A percentile compares a stretch with the other conserved stretches of the same genome.
Conservation (phyloP, 768 basidiomycete genomes). For the Phanerochaete carnosa region DNA sequence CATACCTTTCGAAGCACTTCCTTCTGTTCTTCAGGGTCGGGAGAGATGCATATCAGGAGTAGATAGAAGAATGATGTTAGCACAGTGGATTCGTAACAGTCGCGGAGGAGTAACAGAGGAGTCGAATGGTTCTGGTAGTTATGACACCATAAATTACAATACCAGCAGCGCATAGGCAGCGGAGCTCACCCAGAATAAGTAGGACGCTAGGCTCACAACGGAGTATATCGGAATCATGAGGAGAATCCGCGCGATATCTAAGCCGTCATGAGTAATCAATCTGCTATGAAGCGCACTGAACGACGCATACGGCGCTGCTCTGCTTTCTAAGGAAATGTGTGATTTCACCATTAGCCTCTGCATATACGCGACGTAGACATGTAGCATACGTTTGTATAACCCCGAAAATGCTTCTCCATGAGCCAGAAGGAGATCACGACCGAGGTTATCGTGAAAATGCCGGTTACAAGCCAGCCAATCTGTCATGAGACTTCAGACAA, state of each 20-base stretch:
- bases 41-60: slow-evolving; percentile 66
- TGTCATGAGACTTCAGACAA: slow-evolving; percentile 17
- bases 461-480: slow-evolving; percentile 70
- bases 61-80: slow-evolving; percentile 79
- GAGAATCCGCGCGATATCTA: slow-evolving; percentile 71
- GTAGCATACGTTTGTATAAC: slow-evolving; percentile 62
- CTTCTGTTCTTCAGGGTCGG: slow-evolving; percentile 57
- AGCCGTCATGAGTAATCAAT: not conserved
- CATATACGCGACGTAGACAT: not conserved
- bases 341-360: not conserved
- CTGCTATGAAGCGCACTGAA: not conserved
- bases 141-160: not conserved
- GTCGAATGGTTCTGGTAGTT: slow-evolving; percentile 57
- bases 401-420: slow-evolving; percentile 66
- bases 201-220: slow-evolving; percentile 62
- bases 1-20: slow-evolving; percentile 48
- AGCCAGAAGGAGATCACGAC: slow-evolving; percentile 65
- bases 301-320: slow-evolving; percentile 59
- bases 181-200: slow-evolving; percentile 59
- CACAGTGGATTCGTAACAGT: slow-evolving; percentile 74
- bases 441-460: slow-evolving; percentile 55
- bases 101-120: slow-evolving; percentile 64
- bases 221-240: slow-evolving; percentile 81
- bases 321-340: slow-evolving; percentile 45
- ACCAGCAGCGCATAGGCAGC: not conserved